Evolutionary conservation across 2,329 filamentous ascomycete genomes (phyloP).

Genomic region (Neofusicoccum ribis): DNA sequence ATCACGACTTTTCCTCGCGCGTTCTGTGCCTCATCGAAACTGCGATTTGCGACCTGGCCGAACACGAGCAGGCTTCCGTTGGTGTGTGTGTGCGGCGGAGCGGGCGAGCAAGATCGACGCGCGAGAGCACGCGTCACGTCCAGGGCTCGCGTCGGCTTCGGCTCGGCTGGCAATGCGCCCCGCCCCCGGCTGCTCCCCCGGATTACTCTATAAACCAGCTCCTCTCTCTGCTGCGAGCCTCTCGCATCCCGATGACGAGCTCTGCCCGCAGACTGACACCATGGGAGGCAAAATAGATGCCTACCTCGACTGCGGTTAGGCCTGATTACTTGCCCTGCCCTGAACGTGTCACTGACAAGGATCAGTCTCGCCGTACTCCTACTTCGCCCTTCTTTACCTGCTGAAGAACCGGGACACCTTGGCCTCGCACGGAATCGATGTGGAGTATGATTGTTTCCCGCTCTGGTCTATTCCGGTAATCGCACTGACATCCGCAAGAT

Average conservation of each 20-base stretch:
- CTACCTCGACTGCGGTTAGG: conserved; percentile 66
- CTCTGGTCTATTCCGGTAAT: no score
- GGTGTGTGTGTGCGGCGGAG: background rate
- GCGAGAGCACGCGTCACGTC: background rate
- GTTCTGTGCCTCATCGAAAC: no score
- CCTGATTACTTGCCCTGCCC: background rate
- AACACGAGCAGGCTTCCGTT: background rate
- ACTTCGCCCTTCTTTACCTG: conserved; percentile 58
- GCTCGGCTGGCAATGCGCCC: background rate
- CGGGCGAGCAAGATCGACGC: background rate
- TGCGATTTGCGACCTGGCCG: background rate
- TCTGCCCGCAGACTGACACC: background rate
- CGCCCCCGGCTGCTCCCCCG: background rate
- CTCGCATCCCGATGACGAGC: background rate
- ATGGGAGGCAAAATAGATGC: conserved; percentile 66
- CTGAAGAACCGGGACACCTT: conserved; percentile 57
- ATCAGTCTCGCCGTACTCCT: conserved; percentile 63
- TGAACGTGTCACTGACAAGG: background rate
- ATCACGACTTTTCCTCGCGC: background rate
- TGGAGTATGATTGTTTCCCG: conserved; percentile 58
- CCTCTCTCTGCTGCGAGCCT: background rate
- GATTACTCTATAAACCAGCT: background rate
- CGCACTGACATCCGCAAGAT: conserved; percentile 43
- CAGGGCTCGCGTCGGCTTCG: background rate
- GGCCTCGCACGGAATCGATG: conserved; percentile 58